Conservation (phyloP, 1,284 basidiomycete genomes). For the Taiwanofungus camphoratus region DNA sequence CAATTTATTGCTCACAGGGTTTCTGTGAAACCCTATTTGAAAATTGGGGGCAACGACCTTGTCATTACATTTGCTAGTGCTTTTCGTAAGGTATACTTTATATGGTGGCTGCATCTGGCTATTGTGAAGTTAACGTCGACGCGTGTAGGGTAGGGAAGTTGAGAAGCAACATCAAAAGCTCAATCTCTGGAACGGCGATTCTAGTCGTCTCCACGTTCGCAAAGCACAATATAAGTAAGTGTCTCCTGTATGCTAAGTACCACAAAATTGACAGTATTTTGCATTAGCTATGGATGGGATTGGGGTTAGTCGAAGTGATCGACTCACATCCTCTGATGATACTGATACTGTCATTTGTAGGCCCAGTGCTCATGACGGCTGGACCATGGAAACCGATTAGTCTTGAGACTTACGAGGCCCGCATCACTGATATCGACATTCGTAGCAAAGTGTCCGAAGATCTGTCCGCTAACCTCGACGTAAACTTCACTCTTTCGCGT, state of each 20-base stretch:
- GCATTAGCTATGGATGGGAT: slow-evolving; percentile 75
- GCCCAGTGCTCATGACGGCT: slow-evolving; percentile 69
- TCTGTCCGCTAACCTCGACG: slow-evolving; percentile 45
- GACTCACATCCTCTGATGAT: slow-evolving; percentile 4
- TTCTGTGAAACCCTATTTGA: slow-evolving; percentile 48
- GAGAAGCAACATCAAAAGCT: slow-evolving; percentile 59
- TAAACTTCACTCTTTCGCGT: slow-evolving; percentile 39
- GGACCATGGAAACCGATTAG: slow-evolving; percentile 78
- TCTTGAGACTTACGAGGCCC: slow-evolving; percentile 60
- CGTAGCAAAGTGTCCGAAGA: slow-evolving; percentile 47
- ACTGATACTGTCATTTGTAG: slow-evolving; percentile 34
- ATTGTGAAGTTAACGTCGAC: background rate
- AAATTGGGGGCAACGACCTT: slow-evolving; percentile 60
- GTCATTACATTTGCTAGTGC: slow-evolving; percentile 70
- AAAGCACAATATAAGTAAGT: slow-evolving; percentile 84
- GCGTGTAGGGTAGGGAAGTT: slow-evolving; percentile 51
- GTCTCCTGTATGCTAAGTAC: background rate
- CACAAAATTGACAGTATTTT: background rate
- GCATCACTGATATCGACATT: slow-evolving; percentile 61
- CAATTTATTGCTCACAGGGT: slow-evolving; percentile 75
- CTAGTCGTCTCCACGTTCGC: slow-evolving; percentile 79
- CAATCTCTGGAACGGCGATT: slow-evolving; percentile 82
- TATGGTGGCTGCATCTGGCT: background rate
- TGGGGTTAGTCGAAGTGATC: slow-evolving; percentile 52
- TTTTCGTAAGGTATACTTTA: slow-evolving; percentile 53